phyloP scores from a whole-genome alignment of 805 yeast species.

The Candida mattraensis region DNA sequence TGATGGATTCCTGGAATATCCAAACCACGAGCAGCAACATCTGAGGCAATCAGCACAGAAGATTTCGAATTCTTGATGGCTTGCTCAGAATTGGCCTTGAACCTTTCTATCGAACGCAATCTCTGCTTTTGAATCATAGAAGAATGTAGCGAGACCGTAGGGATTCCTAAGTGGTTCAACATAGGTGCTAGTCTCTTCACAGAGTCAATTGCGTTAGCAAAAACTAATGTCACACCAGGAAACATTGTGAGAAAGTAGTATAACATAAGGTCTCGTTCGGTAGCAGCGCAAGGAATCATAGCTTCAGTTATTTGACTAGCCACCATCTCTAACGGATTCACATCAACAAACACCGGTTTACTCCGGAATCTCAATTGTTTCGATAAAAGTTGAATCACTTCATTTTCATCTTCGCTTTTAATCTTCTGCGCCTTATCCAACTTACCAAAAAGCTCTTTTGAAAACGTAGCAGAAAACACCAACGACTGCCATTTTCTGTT shows the following conservation, averaged over 20 bases:
- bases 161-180: slow-evolving; percentile 65
- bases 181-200: slow-evolving; percentile 83
- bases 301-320: slow-evolving; percentile 79
- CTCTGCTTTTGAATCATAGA: slow-evolving; percentile 95
- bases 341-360: slow-evolving; percentile 73
- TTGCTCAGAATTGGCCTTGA: slow-evolving; percentile 46
- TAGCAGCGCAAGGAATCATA: slow-evolving; percentile 84
- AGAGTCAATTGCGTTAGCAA: slow-evolving; percentile 93
- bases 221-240: slow-evolving; percentile 87
- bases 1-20: slow-evolving; percentile 90
- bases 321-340: slow-evolving; percentile 80
- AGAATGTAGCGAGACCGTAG: slow-evolving; percentile 80
- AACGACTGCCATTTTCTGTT: slow-evolving; percentile 69
- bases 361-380: slow-evolving; percentile 69
- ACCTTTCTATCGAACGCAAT: slow-evolving; percentile 78
- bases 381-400: slow-evolving; percentile 64
- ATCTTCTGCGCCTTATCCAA: slow-evolving; percentile 45
- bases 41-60: slow-evolving; percentile 85
- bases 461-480: slow-evolving; percentile 94
- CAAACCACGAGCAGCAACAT: slow-evolving; percentile 97
- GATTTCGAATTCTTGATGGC: slow-evolving; percentile 44
- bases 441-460: slow-evolving; percentile 77
- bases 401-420: slow-evolving; percentile 44
- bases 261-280: slow-evolving; percentile 84
- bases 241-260: slow-evolving; percentile 85